A percentile compares a stretch with the other conserved stretches of the same genome.
phyloP scores from a whole-genome alignment of 176 grass and related monocot genomes.

The Secale cereale region DNA sequence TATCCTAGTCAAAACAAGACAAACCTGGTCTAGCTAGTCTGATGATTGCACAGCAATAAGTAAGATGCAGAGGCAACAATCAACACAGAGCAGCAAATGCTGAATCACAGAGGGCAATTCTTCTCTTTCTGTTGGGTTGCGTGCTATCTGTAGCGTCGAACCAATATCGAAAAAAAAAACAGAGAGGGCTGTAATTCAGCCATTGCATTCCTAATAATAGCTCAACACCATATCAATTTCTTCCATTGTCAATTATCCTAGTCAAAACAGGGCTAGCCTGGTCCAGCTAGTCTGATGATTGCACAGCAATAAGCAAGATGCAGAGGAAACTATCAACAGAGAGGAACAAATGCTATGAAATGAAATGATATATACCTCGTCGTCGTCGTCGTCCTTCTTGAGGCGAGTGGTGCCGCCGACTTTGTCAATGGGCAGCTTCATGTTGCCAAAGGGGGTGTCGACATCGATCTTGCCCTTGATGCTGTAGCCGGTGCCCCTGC shows the following conservation, averaged over 20 bases:
- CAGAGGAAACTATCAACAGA: neutral
- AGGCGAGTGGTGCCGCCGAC: slow-evolving; percentile 83
- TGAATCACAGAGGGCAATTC: too few species aligned
- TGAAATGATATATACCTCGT: slow-evolving; percentile 22
- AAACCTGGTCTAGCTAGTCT: too few species aligned
- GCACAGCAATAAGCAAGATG: neutral
- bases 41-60: too few species aligned
- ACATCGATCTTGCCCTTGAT: slow-evolving; percentile 93
- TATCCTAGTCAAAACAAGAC: neutral
- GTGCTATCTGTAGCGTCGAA: neutral
- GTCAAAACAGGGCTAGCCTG: neutral
- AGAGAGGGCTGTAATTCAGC: neutral
- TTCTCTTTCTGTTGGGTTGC: too few species aligned
- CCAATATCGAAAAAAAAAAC: neutral
- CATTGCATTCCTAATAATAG: neutral
- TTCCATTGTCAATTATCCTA: neutral
- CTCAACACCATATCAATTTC: neutral
- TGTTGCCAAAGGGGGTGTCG: slow-evolving; percentile 84
- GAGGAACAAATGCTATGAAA: neutral
- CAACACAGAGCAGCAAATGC: too few species aligned
- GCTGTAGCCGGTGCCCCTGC: slow-evolving; percentile 68
- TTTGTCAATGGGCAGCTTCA: slow-evolving; percentile 91
- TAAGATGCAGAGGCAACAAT: too few species aligned
- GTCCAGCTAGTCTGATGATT: neutral
- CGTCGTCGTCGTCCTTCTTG: slow-evolving; percentile 68